Conservation (phyloP, 441 rosid species). For the Gossypium lobatum region DNA sequence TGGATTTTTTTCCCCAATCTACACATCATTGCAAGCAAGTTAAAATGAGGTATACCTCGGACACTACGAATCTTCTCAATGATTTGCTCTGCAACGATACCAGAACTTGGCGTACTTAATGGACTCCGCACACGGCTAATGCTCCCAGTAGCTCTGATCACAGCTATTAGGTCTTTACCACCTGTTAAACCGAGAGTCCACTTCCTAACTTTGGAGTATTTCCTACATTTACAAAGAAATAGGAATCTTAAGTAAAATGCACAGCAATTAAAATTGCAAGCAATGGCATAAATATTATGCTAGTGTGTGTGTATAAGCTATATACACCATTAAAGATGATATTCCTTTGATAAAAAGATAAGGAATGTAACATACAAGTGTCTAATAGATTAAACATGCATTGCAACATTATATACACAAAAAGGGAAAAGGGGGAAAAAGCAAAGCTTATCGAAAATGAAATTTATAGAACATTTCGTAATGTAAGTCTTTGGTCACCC, state of each 20-base stretch:
- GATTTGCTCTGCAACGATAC: constrained; percentile 73
- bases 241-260: neutral
- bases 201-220: constrained; percentile 70
- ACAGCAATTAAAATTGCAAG: constrained; percentile 10
- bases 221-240: constrained; percentile 38
- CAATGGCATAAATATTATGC: neutral
- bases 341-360: neutral
- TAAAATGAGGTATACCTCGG: constrained; percentile 49
- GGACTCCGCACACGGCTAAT: constrained; percentile 83
- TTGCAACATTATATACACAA: neutral
- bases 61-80: constrained; percentile 81
- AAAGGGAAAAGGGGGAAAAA: neutral
- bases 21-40: neutral
- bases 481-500: neutral
- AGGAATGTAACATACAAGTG: neutral
- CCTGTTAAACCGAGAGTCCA: constrained; percentile 91
- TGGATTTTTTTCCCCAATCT: neutral
- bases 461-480: constrained; percentile 3
- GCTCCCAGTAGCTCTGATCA: constrained; percentile 89
- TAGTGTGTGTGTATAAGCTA: neutral
- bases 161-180: constrained; percentile 72
- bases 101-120: constrained; percentile 53
- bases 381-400: neutral
- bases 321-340: neutral
- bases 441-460: no score